A percentile compares a stretch with the other conserved stretches of the same genome.
Evolutionary conservation across 2,329 filamentous ascomycete genomes (phyloP).

Genomic region (Fusarium incarnatum): DNA sequence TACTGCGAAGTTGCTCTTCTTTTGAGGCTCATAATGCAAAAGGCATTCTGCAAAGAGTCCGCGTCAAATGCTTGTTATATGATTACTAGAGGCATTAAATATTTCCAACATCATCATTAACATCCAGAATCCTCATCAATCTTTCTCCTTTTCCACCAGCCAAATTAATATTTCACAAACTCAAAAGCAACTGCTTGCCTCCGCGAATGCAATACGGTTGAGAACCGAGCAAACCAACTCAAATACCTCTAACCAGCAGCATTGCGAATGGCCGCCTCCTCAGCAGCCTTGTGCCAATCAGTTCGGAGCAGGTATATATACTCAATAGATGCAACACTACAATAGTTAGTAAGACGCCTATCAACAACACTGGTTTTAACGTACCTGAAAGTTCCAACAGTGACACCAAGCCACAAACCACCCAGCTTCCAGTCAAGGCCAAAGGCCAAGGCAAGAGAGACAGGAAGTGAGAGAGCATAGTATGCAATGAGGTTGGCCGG

Average conservation of each 20-base stretch:
- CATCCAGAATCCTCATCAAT: not conserved
- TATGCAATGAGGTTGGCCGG: conserved; percentile 89
- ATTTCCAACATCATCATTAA: not conserved
- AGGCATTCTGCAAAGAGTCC: not conserved
- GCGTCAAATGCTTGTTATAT: not conserved
- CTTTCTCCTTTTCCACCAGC: not conserved
- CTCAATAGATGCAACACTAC: conserved; percentile 65
- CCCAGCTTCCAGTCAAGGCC: conserved; percentile 79
- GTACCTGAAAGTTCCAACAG: conserved; percentile 74
- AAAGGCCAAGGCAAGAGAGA: conserved; percentile 83
- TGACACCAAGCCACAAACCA: conserved; percentile 85
- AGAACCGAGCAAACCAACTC: not conserved
- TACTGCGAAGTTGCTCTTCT: not conserved
- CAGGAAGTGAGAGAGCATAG: conserved; percentile 86
- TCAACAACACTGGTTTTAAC: conserved; percentile 40
- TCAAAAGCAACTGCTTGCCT: not conserved
- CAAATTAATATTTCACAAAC: not conserved
- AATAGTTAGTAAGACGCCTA: conserved; percentile 15
- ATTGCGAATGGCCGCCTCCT: conserved; percentile 65
- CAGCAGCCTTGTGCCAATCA: conserved; percentile 65
- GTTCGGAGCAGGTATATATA: conserved; percentile 64
- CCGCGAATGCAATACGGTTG: not conserved
- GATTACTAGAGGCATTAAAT: not conserved
- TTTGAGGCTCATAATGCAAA: not conserved
- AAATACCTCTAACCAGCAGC: conserved; percentile 52